A percentile compares a stretch with the other conserved stretches of the same genome.
Conservation (phyloP, 2,329 filamentous ascomycete genomes). For the Alternaria longipes region DNA sequence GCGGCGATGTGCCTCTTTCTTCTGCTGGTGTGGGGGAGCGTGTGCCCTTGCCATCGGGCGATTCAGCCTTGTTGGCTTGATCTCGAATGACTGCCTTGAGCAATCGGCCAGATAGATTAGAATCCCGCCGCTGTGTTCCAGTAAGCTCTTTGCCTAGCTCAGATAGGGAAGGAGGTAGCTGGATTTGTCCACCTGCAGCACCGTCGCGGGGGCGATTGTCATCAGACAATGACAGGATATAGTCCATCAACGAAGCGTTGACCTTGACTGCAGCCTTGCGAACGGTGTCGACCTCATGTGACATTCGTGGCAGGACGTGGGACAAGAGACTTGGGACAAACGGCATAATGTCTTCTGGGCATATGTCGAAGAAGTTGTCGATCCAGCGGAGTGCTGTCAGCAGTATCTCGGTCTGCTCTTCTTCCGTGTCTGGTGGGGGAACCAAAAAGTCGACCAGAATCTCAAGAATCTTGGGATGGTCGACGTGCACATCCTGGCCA, state of each 20-base stretch:
- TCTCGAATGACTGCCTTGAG: constrained; percentile 49
- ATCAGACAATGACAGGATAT: constrained; percentile 89
- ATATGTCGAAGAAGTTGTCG: constrained; percentile 95
- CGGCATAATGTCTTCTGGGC: constrained; percentile 92
- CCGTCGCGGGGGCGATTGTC: constrained; percentile 55
- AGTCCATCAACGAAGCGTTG: constrained; percentile 90
- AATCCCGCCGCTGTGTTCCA: constrained; percentile 48
- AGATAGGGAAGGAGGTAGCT: constrained; percentile 53
- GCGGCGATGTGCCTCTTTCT: constrained; percentile 56
- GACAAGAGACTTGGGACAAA: constrained; percentile 93
- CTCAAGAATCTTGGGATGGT: constrained; percentile 89
- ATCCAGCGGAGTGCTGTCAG: constrained; percentile 94
- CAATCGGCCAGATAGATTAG: constrained; percentile 48
- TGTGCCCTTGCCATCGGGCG: constrained; percentile 40
- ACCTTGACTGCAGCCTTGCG: constrained; percentile 87
- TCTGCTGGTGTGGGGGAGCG: constrained; percentile 56
- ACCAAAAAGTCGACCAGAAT: constrained; percentile 91
- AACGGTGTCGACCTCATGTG: constrained; percentile 88
- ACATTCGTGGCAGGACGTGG: constrained; percentile 92
- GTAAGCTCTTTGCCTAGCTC: constrained; percentile 55
- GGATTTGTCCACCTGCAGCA: constrained; percentile 53
- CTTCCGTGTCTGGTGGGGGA: constrained; percentile 76
- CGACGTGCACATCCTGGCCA: constrained; percentile 94
- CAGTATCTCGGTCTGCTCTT: constrained; percentile 74
- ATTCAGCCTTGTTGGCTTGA: constrained; percentile 38